Percentiles rank a stretch among this genome's conserved stretches.
These are phyloP conservation scores for Acorus gramineus DNA, from an alignment of 106 monocot genomes.

Conservation along the genomic window DNA sequence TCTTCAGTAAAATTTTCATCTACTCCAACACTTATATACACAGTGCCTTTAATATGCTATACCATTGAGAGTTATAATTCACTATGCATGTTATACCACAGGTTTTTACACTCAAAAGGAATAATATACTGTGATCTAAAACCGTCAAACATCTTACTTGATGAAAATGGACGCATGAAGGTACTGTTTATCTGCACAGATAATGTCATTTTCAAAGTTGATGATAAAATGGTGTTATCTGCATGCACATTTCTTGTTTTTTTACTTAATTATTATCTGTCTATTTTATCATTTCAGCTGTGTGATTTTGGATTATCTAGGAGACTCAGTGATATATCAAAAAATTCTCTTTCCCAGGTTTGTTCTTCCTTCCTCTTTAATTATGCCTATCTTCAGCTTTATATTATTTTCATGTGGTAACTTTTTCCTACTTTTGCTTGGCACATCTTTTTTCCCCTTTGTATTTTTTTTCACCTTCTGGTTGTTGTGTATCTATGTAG, in stretches of 20 bases:
- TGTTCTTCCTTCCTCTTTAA: conserved; percentile 5
- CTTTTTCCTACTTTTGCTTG: background rate
- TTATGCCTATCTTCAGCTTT: background rate
- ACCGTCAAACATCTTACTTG: conserved; percentile 93
- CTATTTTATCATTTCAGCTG: conserved; percentile 38
- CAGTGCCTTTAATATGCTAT: too few species aligned
- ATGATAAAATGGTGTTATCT: conserved; percentile 1
- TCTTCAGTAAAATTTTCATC: conserved; percentile 54
- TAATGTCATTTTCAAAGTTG: background rate
- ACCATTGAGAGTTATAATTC: too few species aligned
- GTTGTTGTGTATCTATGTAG: conserved; percentile 11
- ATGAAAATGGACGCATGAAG: conserved; percentile 90
- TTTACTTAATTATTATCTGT: background rate
- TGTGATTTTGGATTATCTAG: conserved; percentile 95
- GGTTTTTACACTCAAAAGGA: conserved; percentile 91
- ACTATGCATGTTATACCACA: conserved; percentile 4
- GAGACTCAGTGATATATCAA: conserved; percentile 55
- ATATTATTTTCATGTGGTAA: background rate
- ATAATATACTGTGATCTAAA: conserved; percentile 87
- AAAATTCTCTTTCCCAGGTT: conserved; percentile 50
- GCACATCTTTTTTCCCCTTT: background rate
- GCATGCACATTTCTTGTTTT: conserved; percentile 1
- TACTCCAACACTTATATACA: background rate
- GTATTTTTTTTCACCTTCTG: conserved; percentile 1
- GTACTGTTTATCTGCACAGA: conserved; percentile 20